Evolutionary conservation across 495 filamentous ascomycete genomes (phyloP).

Genomic region (Penicillium steckii): DNA sequence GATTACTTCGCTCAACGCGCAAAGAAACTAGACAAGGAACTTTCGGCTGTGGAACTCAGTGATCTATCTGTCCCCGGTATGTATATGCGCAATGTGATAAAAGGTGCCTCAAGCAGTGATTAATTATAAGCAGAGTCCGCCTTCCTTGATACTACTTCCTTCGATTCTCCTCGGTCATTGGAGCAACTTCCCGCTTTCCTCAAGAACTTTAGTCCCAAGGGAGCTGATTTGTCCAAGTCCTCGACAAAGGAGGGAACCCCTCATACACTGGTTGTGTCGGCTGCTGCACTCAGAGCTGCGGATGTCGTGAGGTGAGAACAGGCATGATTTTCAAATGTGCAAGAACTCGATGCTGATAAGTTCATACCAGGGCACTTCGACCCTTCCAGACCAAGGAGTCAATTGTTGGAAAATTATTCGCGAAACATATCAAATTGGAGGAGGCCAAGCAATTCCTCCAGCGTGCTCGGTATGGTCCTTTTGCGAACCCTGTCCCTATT

Average conservation of each 20-base stretch:
- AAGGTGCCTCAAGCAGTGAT: no score
- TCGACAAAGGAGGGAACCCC: conserved; percentile 72
- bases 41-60: conserved; percentile 79
- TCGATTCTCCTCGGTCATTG: conserved; percentile 57
- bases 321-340: not conserved
- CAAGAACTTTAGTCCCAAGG: conserved; percentile 57
- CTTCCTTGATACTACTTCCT: conserved; percentile 74
- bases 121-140: conserved; percentile 40
- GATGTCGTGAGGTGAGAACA: conserved; percentile 65
- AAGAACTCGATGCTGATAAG: not conserved
- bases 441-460: conserved; percentile 77
- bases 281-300: conserved; percentile 77
- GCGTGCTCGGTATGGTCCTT: conserved; percentile 50
- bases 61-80: conserved; percentile 80
- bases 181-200: conserved; percentile 76
- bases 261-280: conserved; percentile 80
- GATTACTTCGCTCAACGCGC: conserved; percentile 82
- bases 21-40: conserved; percentile 70
- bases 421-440: conserved; percentile 94
- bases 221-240: conserved; percentile 52
- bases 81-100: conserved; percentile 11
- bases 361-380: conserved; percentile 59
- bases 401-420: conserved; percentile 86
- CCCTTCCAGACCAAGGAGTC: conserved; percentile 75
- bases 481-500: not conserved